Evolutionary conservation across 2,329 filamentous ascomycete species (phyloP).

Genomic region (Trichoderma sp.): DNA sequence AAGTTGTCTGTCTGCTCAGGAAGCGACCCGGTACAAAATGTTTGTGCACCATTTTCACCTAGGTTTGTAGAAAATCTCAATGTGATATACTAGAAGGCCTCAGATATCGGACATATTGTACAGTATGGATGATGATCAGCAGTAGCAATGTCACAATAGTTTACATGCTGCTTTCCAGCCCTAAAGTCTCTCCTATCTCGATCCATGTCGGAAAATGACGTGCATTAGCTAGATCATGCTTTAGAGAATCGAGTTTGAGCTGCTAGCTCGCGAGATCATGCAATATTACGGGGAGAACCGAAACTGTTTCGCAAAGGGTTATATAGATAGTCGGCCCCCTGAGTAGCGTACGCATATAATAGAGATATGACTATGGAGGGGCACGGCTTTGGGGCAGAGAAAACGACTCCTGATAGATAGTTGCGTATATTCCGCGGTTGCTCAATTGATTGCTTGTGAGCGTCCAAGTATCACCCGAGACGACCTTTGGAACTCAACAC

Average conservation of each 20-base stretch:
- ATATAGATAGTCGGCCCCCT: not conserved
- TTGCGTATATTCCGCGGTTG: not conserved
- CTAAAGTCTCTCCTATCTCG: not conserved
- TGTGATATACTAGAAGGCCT: too few relatives aligned
- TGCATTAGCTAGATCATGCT: not conserved
- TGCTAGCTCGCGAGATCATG: not conserved
- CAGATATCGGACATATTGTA: not conserved
- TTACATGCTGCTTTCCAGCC: not conserved
- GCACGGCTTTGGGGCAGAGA: not conserved
- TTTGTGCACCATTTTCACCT: too few relatives aligned
- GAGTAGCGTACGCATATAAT: not conserved
- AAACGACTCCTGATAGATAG: not conserved
- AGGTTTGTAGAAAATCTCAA: too few relatives aligned
- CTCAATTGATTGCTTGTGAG: not conserved
- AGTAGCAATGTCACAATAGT: not conserved
- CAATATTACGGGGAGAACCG: not conserved
- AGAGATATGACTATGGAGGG: not conserved
- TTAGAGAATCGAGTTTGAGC: not conserved
- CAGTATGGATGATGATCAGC: not conserved
- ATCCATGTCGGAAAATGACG: not conserved
- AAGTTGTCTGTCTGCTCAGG: too few relatives aligned
- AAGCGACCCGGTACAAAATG: too few relatives aligned
- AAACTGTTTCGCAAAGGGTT: not conserved
- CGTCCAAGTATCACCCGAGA: too few relatives aligned
- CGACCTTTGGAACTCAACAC: too few relatives aligned